Conservation (phyloP, 495 filamentous ascomycete genomes). For the Aspergillus carlsbadensis region DNA sequence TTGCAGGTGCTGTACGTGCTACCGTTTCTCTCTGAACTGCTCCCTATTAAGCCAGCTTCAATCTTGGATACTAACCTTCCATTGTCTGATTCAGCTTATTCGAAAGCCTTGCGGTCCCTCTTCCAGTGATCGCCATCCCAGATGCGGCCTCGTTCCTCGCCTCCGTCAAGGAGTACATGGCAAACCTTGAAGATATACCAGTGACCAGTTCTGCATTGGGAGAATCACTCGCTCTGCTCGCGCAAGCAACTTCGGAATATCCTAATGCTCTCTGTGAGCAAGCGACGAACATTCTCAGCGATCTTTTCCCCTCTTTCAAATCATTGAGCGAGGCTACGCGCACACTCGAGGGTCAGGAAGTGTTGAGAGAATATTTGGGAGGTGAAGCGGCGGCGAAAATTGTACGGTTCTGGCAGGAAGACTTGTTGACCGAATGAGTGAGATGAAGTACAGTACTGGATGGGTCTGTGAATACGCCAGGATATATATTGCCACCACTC, state of each 20-base stretch:
- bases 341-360: slow-evolving; percentile 30
- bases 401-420: slow-evolving; percentile 49
- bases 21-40: not conserved
- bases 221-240: slow-evolving; percentile 37
- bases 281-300: slow-evolving; percentile 47
- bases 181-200: slow-evolving; percentile 11
- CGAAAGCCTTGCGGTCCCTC: slow-evolving; percentile 15
- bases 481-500: slow-evolving; percentile 4
- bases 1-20: slow-evolving; percentile 33
- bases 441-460: not conserved
- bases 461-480: not conserved
- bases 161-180: slow-evolving; percentile 28
- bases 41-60: not conserved
- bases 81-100: slow-evolving; percentile 15
- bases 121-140: slow-evolving; percentile 37
- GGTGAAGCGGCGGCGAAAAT: slow-evolving; percentile 25
- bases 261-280: slow-evolving; percentile 35
- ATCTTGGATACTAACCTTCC: not conserved
- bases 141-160: slow-evolving; percentile 25
- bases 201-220: slow-evolving; percentile 19
- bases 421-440: slow-evolving; percentile 24
- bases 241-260: slow-evolving; percentile 37
- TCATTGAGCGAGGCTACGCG: slow-evolving; percentile 43
- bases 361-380: slow-evolving; percentile 39
- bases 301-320: slow-evolving; percentile 45